A percentile compares a stretch with the other conserved stretches of the same genome.
Evolutionary conservation across 352 stramenopile genomes (phyloP).

Genomic region (Pythium dissimile): DNA sequence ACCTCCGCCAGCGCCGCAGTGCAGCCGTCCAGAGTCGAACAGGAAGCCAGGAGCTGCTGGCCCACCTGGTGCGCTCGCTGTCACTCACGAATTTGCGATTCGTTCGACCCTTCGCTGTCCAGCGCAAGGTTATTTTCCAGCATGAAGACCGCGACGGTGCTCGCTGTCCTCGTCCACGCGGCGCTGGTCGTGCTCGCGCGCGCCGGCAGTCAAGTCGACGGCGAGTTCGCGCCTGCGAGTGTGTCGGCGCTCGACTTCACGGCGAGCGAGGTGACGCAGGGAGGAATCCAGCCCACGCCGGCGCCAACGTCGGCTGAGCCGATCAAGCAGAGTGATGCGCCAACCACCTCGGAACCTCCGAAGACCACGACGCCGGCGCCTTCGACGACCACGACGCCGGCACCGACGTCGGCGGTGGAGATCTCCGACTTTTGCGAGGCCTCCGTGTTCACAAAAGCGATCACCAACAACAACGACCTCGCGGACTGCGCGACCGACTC

Average conservation of each 20-base stretch:
- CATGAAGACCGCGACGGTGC: constrained; percentile 5
- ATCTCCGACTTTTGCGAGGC: neutral
- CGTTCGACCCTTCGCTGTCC: neutral
- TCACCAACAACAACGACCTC: constrained; percentile 8
- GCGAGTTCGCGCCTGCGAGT: neutral
- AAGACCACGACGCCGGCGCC: neutral
- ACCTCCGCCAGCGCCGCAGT: too few species aligned
- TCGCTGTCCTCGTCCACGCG: constrained; percentile 2
- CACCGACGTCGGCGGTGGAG: neutral
- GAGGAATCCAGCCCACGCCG: neutral
- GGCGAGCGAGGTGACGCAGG: neutral
- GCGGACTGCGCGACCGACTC: constrained; percentile 5
- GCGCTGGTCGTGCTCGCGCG: constrained; percentile 9
- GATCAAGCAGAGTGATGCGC: neutral
- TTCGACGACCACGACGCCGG: neutral
- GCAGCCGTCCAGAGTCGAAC: too few species aligned
- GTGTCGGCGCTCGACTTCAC: constrained; percentile 1
- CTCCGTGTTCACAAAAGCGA: constrained; percentile 1
- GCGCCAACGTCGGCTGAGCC: neutral
- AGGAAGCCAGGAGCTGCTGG: too few species aligned
- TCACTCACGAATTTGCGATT: constrained; percentile 12
- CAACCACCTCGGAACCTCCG: neutral
- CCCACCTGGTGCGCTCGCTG: neutral
- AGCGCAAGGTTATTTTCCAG: neutral
- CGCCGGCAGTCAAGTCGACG: neutral